Base-by-base conservation (phyloP, 164 flowering plant genomes). In the Dillenia turbinata region DNA sequence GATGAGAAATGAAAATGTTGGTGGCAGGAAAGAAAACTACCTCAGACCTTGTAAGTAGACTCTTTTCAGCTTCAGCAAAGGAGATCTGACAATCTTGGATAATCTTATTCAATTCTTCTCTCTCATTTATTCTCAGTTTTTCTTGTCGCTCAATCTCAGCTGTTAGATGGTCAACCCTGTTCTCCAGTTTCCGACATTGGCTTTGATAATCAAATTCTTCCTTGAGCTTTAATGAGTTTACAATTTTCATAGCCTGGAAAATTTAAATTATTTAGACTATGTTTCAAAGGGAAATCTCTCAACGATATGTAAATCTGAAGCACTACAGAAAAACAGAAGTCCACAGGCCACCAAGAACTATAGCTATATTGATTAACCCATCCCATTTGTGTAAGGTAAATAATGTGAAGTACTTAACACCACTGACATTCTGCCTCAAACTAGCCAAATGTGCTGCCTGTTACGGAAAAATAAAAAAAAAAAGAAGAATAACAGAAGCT, bases 141-240 rank as follows among this genome's bases (percentile, higher is more conserved):
- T 83, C 78, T 17, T 79, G 83, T 75, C 86, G 84, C 66, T 92
- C 98, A 52, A 79, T 63, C 70, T 90, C 93, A 71, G 78, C 84
- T 50, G 83, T 86, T 47, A 89, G 96, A 66, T 73, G 69, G 60
- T 92, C 93, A 49, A 90, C 77, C 64, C 85, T 87, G 60, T 59
- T 74, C 76, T 88, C 88, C 64, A 92, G 96, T 75, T 84, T 85
- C 61, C 93, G 80, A 57, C 91, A 89, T 50, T 83, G 69, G 77
- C 88, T 86, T 77, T 92, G 91, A 73, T 89, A 92, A 62, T 92
- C 96, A 76, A 85, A 86, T 71, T 92, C 96, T 76, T 89, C 98
- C 77, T 81, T 92, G 50, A 89, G 83, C 74, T 89, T 92, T 53
- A 89, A 61, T 72, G 77, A 73, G 70, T 92, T 92, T 9, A 83